Conservation (phyloP, 2,329 filamentous ascomycete species). For the Xylariaceae sp. region DNA sequence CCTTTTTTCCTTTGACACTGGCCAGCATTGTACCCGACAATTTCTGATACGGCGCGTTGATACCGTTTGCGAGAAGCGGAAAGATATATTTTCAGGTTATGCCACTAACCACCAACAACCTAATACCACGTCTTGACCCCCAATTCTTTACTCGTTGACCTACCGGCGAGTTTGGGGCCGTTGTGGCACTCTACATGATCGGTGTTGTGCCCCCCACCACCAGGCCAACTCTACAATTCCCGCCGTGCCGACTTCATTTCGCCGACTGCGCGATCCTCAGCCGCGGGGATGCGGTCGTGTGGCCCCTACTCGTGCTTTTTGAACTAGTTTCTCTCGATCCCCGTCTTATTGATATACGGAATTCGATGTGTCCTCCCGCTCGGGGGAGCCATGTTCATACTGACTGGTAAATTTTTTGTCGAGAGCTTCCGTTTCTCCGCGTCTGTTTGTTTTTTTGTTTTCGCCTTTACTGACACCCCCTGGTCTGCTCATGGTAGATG, state of each 20-base stretch:
- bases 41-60: conserved; percentile 23
- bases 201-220: conserved; percentile 1
- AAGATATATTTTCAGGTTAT: conserved; percentile 24
- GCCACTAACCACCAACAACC: conserved; percentile 25
- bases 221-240: conserved; percentile 3
- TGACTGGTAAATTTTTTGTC: conserved; percentile 25
- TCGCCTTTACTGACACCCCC: conserved; percentile 28
- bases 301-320: conserved; percentile 14
- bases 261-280: conserved; percentile 11
- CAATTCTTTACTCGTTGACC: conserved; percentile 13
- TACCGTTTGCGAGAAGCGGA: conserved; percentile 21
- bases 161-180: conserved; percentile 1
- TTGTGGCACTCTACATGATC: conserved; percentile 7
- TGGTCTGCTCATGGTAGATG: conserved; percentile 34
- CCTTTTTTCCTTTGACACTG: conserved; percentile 31
- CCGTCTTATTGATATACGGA: conserved; percentile 19
- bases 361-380: conserved; percentile 21
- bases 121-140: conserved; percentile 26
- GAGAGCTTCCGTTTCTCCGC: conserved; percentile 24
- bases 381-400: conserved; percentile 30
- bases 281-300: conserved; percentile 4
- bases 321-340: conserved; percentile 21
- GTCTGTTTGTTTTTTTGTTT: conserved; percentile 27
- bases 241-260: background rate
- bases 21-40: conserved; percentile 29